phyloP scores from a whole-genome alignment of 2,329 filamentous ascomycete species.

The Celoporthe dispersa region DNA sequence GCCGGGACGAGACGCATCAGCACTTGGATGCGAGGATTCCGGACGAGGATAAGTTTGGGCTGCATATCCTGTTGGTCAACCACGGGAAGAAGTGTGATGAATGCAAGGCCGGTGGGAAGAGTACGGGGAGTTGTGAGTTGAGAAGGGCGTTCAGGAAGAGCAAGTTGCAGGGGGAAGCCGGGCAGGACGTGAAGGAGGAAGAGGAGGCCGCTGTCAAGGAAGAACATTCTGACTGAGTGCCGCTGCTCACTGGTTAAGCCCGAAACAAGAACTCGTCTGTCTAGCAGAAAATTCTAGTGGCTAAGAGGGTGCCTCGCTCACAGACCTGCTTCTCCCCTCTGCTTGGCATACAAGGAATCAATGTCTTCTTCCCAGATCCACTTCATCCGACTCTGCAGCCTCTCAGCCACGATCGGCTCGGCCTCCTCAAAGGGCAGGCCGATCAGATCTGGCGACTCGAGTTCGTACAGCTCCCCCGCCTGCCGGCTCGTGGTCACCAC shows the following conservation, averaged over 20 bases:
- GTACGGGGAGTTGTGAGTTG: slow-evolving; percentile 45
- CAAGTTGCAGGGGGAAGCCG: slow-evolving; percentile 33
- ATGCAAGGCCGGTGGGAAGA: slow-evolving; percentile 51
- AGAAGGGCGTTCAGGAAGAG: slow-evolving; percentile 44
- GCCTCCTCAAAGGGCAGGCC: slow-evolving; percentile 42
- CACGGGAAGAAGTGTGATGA: slow-evolving; percentile 52
- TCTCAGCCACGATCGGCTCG: slow-evolving; percentile 38
- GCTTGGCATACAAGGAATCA: slow-evolving; percentile 32
- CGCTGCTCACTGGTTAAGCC: not conserved
- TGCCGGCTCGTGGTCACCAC: slow-evolving; percentile 38
- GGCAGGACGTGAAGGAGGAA: slow-evolving; percentile 20
- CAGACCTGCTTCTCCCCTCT: slow-evolving; percentile 10
- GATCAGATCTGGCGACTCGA: slow-evolving; percentile 39
- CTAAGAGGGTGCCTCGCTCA: not conserved
- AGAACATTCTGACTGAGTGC: slow-evolving; percentile 1
- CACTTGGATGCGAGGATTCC: slow-evolving; percentile 55
- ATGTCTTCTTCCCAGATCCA: slow-evolving; percentile 42
- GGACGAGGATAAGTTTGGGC: slow-evolving; percentile 52
- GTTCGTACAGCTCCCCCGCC: slow-evolving; percentile 38
- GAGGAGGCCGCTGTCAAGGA: slow-evolving; percentile 26
- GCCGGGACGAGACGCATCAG: slow-evolving; percentile 51
- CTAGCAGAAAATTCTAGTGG: no score
- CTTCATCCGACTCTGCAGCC: slow-evolving; percentile 37
- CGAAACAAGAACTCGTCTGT: not conserved
- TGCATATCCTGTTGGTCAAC: slow-evolving; percentile 54